These are phyloP conservation scores for Apiospora kogelbergensis DNA, from an alignment of 2,329 filamentous ascomycete species.

Conservation along the genomic window DNA sequence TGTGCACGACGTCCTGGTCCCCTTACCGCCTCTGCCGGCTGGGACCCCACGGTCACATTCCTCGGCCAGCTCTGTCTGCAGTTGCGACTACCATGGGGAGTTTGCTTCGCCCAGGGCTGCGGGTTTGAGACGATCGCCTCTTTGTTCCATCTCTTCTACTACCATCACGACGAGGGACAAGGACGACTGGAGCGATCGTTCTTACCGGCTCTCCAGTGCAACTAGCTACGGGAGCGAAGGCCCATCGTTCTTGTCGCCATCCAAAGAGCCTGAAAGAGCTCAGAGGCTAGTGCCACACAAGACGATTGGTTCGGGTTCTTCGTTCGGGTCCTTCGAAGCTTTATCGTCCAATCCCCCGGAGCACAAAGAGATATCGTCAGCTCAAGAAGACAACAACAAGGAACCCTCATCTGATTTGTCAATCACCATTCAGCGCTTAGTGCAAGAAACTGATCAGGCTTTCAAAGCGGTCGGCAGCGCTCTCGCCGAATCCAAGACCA, in stretches of 20 bases:
- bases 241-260: slow-evolving; percentile 21
- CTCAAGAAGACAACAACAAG: slow-evolving; percentile 17
- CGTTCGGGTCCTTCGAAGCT: slow-evolving; percentile 29
- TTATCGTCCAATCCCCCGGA: slow-evolving; percentile 26
- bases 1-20: slow-evolving; percentile 37
- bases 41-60: slow-evolving; percentile 35
- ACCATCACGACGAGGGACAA: slow-evolving; percentile 18
- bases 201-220: slow-evolving; percentile 24
- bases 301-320: slow-evolving; percentile 19
- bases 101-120: slow-evolving; percentile 26
- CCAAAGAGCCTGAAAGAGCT: slow-evolving; percentile 21
- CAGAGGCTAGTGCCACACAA: slow-evolving; percentile 14
- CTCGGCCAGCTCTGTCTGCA: slow-evolving; percentile 47
- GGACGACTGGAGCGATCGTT: slow-evolving; percentile 25
- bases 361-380: slow-evolving; percentile 23
- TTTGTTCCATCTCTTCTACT: slow-evolving; percentile 31
- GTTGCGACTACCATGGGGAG: slow-evolving; percentile 37
- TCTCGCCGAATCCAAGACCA: slow-evolving; percentile 37
- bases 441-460: slow-evolving; percentile 49
- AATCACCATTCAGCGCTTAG: slow-evolving; percentile 44
- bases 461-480: slow-evolving; percentile 46
- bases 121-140: slow-evolving; percentile 31
- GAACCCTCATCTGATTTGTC: slow-evolving; percentile 30
- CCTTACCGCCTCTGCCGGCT: slow-evolving; percentile 38
- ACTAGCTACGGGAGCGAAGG: slow-evolving; percentile 24